Evolutionary conservation across 2,329 filamentous ascomycete genomes (phyloP).

Genomic region (Trichocomaceae sp.): DNA sequence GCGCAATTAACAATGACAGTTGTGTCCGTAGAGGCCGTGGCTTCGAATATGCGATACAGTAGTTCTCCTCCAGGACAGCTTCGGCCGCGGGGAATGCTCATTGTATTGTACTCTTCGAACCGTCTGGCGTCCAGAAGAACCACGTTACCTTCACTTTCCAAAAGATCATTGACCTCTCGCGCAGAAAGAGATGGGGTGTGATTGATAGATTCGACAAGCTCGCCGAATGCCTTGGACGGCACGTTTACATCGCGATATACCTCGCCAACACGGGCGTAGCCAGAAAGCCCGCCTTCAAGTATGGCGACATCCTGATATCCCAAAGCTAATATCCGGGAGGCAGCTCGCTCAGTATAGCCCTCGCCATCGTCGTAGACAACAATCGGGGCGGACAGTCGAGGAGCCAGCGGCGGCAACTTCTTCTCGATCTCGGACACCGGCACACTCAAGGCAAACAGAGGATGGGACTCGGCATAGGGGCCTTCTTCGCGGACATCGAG

Average conservation of each 20-base stretch:
- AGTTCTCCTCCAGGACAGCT: conserved; percentile 29
- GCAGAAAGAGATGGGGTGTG: conserved; percentile 25
- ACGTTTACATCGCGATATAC: conserved; percentile 28
- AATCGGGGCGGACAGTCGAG: conserved; percentile 21
- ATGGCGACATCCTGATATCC: conserved; percentile 22
- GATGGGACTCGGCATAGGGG: conserved; percentile 24
- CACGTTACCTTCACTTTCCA: conserved; percentile 19
- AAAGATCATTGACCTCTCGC: conserved; percentile 20
- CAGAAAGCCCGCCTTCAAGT: conserved; percentile 22
- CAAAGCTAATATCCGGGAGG: conserved; percentile 17
- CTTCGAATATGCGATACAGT: conserved; percentile 26
- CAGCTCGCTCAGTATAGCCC: conserved; percentile 21
- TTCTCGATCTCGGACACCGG: conserved; percentile 25
- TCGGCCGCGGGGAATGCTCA: conserved; percentile 27
- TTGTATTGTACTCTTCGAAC: conserved; percentile 26
- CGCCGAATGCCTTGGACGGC: conserved; percentile 28
- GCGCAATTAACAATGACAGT: conserved; percentile 28
- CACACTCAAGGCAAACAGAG: conserved; percentile 24
- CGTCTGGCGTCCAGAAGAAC: conserved; percentile 26
- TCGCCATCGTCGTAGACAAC: conserved; percentile 27
- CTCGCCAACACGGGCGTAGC: conserved; percentile 21
- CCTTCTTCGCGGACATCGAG: conserved; percentile 29
- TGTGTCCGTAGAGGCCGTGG: conserved; percentile 20
- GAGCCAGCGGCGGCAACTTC: conserved; percentile 22
- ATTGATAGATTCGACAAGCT: conserved; percentile 27